Evolutionary conservation across 441 rosid genomes (phyloP).

Genomic region (Euphorbia corollata): DNA sequence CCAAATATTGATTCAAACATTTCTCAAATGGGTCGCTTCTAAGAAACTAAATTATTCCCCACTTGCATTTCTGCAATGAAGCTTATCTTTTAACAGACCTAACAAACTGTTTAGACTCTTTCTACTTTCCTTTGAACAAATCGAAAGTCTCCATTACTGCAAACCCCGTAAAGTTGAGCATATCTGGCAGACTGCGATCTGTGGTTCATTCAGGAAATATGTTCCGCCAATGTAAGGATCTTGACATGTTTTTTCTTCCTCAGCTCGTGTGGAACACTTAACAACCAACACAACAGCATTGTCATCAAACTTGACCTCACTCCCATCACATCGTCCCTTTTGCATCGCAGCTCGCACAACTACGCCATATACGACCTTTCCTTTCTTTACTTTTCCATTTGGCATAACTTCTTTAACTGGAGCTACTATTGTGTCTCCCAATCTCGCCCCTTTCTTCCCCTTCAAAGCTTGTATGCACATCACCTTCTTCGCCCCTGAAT

Average conservation of each 20-base stretch:
- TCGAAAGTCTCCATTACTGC: background rate
- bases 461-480: slow-evolving; percentile 84
- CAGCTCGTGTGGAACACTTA: slow-evolving; percentile 76
- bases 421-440: slow-evolving; percentile 80
- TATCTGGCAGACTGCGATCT: background rate
- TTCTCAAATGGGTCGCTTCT: no score
- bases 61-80: no score
- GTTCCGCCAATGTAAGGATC: slow-evolving; percentile 70
- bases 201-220: slow-evolving; percentile 61
- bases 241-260: slow-evolving; percentile 79
- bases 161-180: background rate
- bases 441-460: slow-evolving; percentile 69
- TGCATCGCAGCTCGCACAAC: slow-evolving; percentile 92
- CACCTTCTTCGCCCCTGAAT: slow-evolving; percentile 82
- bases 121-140: background rate
- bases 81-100: no score
- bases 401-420: slow-evolving; percentile 89
- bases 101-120: background rate
- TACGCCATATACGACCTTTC: slow-evolving; percentile 71
- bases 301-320: slow-evolving; percentile 88
- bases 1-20: no score
- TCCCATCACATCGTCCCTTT: slow-evolving; percentile 77
- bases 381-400: slow-evolving; percentile 93
- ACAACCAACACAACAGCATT: slow-evolving; percentile 80
- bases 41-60: no score